Percentiles rank a stretch among this genome's conserved stretches.
phyloP scores from a whole-genome alignment of 2,329 filamentous ascomycete species.

The Epichloe hybrida region DNA sequence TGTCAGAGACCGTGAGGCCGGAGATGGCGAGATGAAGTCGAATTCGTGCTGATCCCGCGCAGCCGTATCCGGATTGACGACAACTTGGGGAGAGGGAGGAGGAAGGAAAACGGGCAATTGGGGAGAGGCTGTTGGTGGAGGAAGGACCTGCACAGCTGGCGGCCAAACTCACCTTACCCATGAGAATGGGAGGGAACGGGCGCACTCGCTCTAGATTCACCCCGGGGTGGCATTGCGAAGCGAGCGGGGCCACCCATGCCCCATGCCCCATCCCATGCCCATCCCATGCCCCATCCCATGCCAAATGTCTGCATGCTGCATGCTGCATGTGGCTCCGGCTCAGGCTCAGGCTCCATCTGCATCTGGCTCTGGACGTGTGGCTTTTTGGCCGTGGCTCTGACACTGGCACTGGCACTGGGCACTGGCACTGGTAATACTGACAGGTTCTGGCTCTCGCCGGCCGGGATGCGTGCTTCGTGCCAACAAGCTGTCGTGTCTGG shows the following conservation, averaged over 20 bases:
- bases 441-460: background rate
- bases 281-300: slow-evolving; percentile 5
- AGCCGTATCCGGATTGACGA: slow-evolving; percentile 18
- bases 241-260: slow-evolving; percentile 14
- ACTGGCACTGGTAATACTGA: too few species aligned
- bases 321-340: slow-evolving; percentile 1
- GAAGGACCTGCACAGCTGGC: slow-evolving; percentile 26
- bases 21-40: slow-evolving; percentile 4
- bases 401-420: background rate
- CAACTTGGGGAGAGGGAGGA: slow-evolving; percentile 21
- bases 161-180: slow-evolving; percentile 31
- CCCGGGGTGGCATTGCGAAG: slow-evolving; percentile 12
- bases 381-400: background rate
- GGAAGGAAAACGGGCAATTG: slow-evolving; percentile 23
- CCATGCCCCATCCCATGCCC: slow-evolving; percentile 3
- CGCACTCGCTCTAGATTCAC: slow-evolving; percentile 16
- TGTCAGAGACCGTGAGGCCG: background rate
- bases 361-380: background rate
- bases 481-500: background rate
- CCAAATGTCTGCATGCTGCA: slow-evolving; percentile 3
- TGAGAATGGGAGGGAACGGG: slow-evolving; percentile 24
- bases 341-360: background rate
- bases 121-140: slow-evolving; percentile 25
- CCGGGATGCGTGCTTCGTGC: background rate
- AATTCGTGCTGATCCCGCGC: slow-evolving; percentile 14